A percentile compares a stretch with the other conserved stretches of the same genome.
phyloP scores from a whole-genome alignment of 148 eudicot genomes.

The Bassia scoparia region DNA sequence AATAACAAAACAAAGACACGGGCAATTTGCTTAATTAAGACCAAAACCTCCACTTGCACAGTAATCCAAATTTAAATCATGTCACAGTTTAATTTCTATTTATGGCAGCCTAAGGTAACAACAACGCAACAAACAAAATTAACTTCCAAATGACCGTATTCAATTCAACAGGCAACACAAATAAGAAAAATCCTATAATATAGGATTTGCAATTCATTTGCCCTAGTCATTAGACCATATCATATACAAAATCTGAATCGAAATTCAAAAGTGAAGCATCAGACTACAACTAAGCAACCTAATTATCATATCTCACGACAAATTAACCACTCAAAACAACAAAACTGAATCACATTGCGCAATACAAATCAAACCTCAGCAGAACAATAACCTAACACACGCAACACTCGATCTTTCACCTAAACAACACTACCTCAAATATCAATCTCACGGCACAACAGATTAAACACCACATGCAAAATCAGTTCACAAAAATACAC shows the following conservation, averaged over 20 bases:
- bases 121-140: too few species aligned
- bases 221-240: background rate
- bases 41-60: background rate
- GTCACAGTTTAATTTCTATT: too few species aligned
- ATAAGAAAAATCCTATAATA: background rate
- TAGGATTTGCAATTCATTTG: too few species aligned
- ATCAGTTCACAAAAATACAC: background rate
- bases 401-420: background rate
- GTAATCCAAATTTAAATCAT: background rate
- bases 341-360: background rate
- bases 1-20: background rate
- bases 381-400: background rate
- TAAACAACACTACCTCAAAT: background rate
- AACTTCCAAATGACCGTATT: background rate
- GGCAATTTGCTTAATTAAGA: background rate
- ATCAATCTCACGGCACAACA: background rate
- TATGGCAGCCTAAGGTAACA: too few species aligned
- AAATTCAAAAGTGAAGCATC: background rate
- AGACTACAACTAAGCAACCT: background rate
- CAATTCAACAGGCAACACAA: background rate
- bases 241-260: background rate
- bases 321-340: background rate
- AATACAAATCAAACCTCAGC: background rate
- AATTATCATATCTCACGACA: background rate
- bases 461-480: constrained; percentile 10